Evolutionary conservation across 306 rosid species (phyloP).

Genomic region (Castanea sativa): DNA sequence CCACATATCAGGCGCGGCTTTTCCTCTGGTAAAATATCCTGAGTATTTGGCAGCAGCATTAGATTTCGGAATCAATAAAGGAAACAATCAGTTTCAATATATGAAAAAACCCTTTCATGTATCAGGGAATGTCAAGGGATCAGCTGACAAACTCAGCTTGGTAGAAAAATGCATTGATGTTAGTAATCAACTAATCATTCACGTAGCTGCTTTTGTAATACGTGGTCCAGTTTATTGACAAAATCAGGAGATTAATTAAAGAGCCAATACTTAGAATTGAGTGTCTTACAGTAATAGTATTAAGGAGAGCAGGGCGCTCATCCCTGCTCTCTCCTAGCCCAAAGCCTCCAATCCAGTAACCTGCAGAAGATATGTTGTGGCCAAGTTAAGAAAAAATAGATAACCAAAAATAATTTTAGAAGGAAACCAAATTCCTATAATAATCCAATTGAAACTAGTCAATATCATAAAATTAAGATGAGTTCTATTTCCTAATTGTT

Average conservation of each 20-base stretch:
- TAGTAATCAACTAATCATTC: background rate
- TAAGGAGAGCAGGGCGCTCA: constrained; percentile 76
- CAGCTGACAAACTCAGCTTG: background rate
- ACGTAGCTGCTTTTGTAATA: background rate
- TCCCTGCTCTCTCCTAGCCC: constrained; percentile 88
- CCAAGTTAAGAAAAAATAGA: constrained; percentile 8
- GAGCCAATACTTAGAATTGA: constrained; percentile 5
- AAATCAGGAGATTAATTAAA: background rate
- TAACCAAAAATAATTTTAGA: background rate
- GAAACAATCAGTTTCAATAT: background rate
- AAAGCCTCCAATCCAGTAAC: constrained; percentile 95
- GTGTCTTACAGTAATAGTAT: constrained; percentile 57
- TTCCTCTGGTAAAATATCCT: constrained; percentile 76
- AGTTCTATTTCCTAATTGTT: background rate
- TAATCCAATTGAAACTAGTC: no score
- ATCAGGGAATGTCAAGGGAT: background rate
- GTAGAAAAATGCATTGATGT: background rate
- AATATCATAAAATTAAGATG: background rate
- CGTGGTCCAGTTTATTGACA: background rate
- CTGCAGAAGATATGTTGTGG: constrained; percentile 40
- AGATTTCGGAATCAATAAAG: background rate
- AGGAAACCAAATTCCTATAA: background rate
- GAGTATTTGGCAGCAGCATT: constrained; percentile 25
- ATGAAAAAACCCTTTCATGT: background rate
- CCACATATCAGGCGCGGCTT: constrained; percentile 86